Base-by-base conservation (phyloP, 495 filamentous ascomycete species). In the Cudoniella acicularis region DNA sequence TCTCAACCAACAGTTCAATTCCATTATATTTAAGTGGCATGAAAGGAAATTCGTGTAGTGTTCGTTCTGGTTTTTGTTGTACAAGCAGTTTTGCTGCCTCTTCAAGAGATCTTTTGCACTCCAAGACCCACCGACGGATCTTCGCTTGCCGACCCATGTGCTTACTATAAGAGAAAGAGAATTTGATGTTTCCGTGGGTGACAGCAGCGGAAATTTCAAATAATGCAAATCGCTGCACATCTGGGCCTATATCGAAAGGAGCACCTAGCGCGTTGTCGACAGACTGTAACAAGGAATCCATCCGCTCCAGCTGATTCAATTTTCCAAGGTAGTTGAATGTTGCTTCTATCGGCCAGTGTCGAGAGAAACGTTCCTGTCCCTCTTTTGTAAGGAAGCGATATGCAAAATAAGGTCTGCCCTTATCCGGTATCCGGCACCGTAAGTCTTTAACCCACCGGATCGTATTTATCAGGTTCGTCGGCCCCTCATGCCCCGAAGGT, bases 281-380 rank as follows among this genome's bases (percentile, higher is more conserved):
- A 53, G 62, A 36, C 25, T 65, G 52, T 8, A 53, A 17, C 1
- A 76, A 49, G 1, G 61, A 58, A 40, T 67, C 69, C 9, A 49
- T 30, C 6, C 59, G 30, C 21, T 75, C 66, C 9, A 75, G 62
- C 18, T 76, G 69, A 49, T 77, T 70, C 56, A 70, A 69, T 25
- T 72, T 70, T 3, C 78, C 78, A 10, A 74, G 57, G 50, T 77
- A 77, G 54, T 78, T 77, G 61, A 78, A 77, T 1, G 67, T 54
- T 26, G 36, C n/a, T 16, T 52, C 57, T 18, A 52, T 62, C 57
- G 13, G 60, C 61, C 41, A 55, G 55, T 64, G 41, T 21, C 59
- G 45, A 56, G n/a, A 45, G 23, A 45, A 45, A 11, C 13, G 25
- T 18, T 47, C 18, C 23, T 23, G 10, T 4, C 53, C 53, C 17